These are phyloP conservation scores for Ophiostoma sp. DNA, from an alignment of 2,329 filamentous ascomycete species.

Conservation along the genomic window DNA sequence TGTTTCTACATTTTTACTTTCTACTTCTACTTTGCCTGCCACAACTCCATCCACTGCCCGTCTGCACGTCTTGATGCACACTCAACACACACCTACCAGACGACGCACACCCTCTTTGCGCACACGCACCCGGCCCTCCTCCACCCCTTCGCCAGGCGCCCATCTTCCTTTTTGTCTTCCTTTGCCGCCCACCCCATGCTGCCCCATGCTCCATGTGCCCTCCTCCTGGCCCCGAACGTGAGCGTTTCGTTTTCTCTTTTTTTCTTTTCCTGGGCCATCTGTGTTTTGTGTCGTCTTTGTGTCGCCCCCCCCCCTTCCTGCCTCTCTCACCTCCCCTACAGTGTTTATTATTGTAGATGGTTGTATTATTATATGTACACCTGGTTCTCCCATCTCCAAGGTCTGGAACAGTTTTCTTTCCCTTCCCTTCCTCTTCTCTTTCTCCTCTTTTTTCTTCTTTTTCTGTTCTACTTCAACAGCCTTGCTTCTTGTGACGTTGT, in stretches of 20 bases:
- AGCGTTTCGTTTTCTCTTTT: background rate
- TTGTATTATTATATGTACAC: conserved; percentile 18
- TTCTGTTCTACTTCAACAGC: conserved; percentile 39
- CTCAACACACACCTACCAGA: background rate
- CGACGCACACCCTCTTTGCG: conserved; percentile 17
- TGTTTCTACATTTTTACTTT: background rate
- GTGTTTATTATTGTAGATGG: background rate
- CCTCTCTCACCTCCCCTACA: background rate
- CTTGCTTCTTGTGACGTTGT: conserved; percentile 34
- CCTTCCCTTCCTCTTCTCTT: background rate
- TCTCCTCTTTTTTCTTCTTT: background rate
- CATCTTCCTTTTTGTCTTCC: background rate
- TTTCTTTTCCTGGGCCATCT: background rate
- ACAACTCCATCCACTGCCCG: conserved; percentile 9
- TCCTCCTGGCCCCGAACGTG: background rate
- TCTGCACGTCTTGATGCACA: conserved; percentile 7
- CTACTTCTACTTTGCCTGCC: background rate
- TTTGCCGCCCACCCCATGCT: conserved; percentile 26
- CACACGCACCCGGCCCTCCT: background rate
- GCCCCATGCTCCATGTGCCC: background rate
- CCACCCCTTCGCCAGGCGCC: background rate
- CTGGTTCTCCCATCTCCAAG: conserved; percentile 8
- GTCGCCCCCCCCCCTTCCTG: background rate
- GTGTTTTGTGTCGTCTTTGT: background rate
- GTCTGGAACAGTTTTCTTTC: conserved; percentile 11